Percentiles rank a stretch among this genome's conserved stretches.
Evolutionary conservation across 2,329 filamentous ascomycete genomes (phyloP).

Genomic region (Diatrype stigma): DNA sequence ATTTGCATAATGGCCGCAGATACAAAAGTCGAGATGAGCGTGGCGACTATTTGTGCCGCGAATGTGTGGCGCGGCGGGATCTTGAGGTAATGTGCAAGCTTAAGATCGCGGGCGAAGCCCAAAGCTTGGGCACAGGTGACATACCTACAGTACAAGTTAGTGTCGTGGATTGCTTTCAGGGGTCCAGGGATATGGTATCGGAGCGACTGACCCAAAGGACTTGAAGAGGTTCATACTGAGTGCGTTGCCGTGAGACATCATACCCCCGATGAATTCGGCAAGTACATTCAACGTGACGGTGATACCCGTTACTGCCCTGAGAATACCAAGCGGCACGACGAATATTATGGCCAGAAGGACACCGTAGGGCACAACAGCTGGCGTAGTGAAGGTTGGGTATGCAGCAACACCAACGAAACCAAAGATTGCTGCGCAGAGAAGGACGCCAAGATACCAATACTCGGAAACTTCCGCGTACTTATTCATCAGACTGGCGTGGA

Average conservation of each 20-base stretch:
- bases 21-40: constrained; percentile 48
- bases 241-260: constrained; percentile 44
- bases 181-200: neutral
- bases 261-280: constrained; percentile 49
- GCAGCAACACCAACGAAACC: constrained; percentile 43
- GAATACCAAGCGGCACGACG: constrained; percentile 48
- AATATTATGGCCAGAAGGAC: constrained; percentile 46
- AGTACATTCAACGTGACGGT: constrained; percentile 50
- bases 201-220: constrained; percentile 35
- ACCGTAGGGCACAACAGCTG: constrained; percentile 48
- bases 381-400: constrained; percentile 47
- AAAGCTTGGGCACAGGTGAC: constrained; percentile 33
- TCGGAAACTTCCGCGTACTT: constrained; percentile 39
- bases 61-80: constrained; percentile 59
- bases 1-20: constrained; percentile 42
- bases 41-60: constrained; percentile 54
- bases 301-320: constrained; percentile 50
- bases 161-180: no score
- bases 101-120: constrained; percentile 32
- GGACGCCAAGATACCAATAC: constrained; percentile 48
- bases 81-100: constrained; percentile 54
- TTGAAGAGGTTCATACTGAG: constrained; percentile 54
- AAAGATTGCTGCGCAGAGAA: constrained; percentile 40
- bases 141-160: constrained; percentile 3
- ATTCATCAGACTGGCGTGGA: neutral